Conservation (phyloP, 352 stramenopile species). For the Phytophthora cajani region DNA sequence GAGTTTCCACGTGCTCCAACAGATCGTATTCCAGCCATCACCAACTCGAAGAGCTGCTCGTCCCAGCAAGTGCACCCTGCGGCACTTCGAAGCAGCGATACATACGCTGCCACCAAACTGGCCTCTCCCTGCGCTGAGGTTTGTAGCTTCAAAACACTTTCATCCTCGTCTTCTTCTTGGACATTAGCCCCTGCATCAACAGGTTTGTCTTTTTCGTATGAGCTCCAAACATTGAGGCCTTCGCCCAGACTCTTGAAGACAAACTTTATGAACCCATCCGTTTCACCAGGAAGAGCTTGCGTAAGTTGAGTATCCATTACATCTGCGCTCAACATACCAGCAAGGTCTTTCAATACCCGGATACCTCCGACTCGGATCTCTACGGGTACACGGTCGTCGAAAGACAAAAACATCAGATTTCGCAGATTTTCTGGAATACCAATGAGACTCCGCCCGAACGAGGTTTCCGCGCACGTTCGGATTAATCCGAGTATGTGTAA, state of each 20-base stretch:
- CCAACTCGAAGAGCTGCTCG: slow-evolving; percentile 32
- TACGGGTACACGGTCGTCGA: slow-evolving; percentile 51
- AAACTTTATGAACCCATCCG: slow-evolving; percentile 39
- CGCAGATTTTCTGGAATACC: slow-evolving; percentile 64
- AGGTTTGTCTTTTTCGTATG: slow-evolving; percentile 33
- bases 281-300: slow-evolving; percentile 28
- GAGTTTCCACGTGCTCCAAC: slow-evolving; percentile 3
- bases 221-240: slow-evolving; percentile 52
- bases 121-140: slow-evolving; percentile 51
- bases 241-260: slow-evolving; percentile 46
- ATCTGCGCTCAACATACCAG: slow-evolving; percentile 38
- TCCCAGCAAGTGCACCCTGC: slow-evolving; percentile 41
- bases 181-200: background rate
- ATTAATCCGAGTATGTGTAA: slow-evolving; percentile 73
- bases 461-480: slow-evolving; percentile 62
- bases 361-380: slow-evolving; percentile 60
- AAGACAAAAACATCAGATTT: slow-evolving; percentile 66
- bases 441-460: slow-evolving; percentile 61
- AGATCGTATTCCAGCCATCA: slow-evolving; percentile 26
- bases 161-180: slow-evolving; percentile 14
- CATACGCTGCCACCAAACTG: slow-evolving; percentile 51
- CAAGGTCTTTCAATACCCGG: slow-evolving; percentile 54
- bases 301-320: slow-evolving; percentile 48
- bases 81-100: slow-evolving; percentile 55
- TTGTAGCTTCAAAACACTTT: slow-evolving; percentile 47